phyloP scores from a whole-genome alignment of 2,329 filamentous ascomycete species.

The Aspergillus udagawae region DNA sequence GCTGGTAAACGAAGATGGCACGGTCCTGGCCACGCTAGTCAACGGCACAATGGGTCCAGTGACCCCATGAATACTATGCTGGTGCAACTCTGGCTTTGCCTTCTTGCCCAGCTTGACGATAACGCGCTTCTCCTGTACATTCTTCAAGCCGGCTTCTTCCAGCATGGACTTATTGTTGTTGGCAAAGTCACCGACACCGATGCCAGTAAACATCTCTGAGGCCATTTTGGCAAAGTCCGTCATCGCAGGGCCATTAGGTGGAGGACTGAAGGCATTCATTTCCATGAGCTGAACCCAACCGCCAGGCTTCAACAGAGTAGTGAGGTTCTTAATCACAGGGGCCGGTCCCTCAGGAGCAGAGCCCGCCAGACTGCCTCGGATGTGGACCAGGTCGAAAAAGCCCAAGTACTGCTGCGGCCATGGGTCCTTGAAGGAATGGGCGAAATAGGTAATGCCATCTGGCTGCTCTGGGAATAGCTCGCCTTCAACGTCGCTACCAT shows the following conservation, averaged over 20 bases:
- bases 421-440: slow-evolving; percentile 3
- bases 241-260: slow-evolving; percentile 2
- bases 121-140: slow-evolving; percentile 3
- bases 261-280: slow-evolving; percentile 4
- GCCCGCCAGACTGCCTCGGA: slow-evolving; percentile 4
- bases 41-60: slow-evolving; percentile 3
- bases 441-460: slow-evolving; percentile 3
- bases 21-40: slow-evolving; percentile 1
- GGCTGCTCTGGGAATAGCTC: slow-evolving; percentile 3
- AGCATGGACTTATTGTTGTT: slow-evolving; percentile 4
- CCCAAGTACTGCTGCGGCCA: not conserved
- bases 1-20: slow-evolving; percentile 1
- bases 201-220: slow-evolving; percentile 2
- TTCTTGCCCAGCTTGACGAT: slow-evolving; percentile 2
- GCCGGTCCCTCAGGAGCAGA: not conserved
- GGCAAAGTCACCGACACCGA: slow-evolving; percentile 3
- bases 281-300: slow-evolving; percentile 6
- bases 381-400: slow-evolving; percentile 2
- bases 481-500: slow-evolving; percentile 1
- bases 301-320: slow-evolving; percentile 1
- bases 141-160: slow-evolving; percentile 4
- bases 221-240: slow-evolving; percentile 4
- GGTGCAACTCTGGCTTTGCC: slow-evolving; percentile 1
- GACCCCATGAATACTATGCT: slow-evolving; percentile 2
- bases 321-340: not conserved